phyloP scores from a whole-genome alignment of 2,329 filamentous ascomycete genomes.

The Sporothrix euskadiensis region DNA sequence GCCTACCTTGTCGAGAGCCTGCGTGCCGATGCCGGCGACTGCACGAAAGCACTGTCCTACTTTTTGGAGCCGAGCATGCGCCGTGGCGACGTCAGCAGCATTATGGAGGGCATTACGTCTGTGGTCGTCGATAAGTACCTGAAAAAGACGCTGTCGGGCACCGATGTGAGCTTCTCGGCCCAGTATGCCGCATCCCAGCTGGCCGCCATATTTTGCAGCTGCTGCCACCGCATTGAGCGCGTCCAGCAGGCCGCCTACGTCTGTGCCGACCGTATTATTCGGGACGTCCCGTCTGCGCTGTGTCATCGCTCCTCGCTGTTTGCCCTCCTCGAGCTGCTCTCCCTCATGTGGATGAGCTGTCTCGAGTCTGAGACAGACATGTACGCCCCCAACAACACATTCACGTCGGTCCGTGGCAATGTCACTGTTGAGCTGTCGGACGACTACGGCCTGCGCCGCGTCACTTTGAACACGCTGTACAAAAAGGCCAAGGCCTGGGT shows the following conservation, averaged over 20 bases:
- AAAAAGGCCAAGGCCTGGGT: constrained; percentile 80
- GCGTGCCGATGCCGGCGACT: constrained; percentile 82
- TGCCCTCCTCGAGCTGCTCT: constrained; percentile 85
- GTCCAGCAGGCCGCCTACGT: constrained; percentile 84
- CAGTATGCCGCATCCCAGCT: constrained; percentile 88
- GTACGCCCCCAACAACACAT: constrained; percentile 82
- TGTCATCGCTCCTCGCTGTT: constrained; percentile 91
- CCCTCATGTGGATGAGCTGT: constrained; percentile 93
- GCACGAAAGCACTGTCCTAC: constrained; percentile 84
- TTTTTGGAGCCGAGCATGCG: constrained; percentile 90
- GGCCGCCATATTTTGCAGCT: constrained; percentile 78
- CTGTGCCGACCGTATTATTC: constrained; percentile 84
- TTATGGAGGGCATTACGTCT: constrained; percentile 64
- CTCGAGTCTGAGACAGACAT: constrained; percentile 92
- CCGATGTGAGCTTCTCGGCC: constrained; percentile 78
- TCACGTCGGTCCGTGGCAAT: constrained; percentile 72
- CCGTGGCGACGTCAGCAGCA: constrained; percentile 61
- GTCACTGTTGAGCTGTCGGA: constrained; percentile 91
- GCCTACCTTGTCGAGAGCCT: constrained; percentile 87
- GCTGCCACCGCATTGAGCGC: constrained; percentile 89
- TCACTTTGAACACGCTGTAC: constrained; percentile 76
- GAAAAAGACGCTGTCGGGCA: constrained; percentile 68
- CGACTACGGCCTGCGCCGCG: constrained; percentile 78
- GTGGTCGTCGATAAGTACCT: constrained; percentile 79
- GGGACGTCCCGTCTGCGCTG: constrained; percentile 80